phyloP scores from a whole-genome alignment of 768 basidiomycete genomes.

The Boletus patriciae region DNA sequence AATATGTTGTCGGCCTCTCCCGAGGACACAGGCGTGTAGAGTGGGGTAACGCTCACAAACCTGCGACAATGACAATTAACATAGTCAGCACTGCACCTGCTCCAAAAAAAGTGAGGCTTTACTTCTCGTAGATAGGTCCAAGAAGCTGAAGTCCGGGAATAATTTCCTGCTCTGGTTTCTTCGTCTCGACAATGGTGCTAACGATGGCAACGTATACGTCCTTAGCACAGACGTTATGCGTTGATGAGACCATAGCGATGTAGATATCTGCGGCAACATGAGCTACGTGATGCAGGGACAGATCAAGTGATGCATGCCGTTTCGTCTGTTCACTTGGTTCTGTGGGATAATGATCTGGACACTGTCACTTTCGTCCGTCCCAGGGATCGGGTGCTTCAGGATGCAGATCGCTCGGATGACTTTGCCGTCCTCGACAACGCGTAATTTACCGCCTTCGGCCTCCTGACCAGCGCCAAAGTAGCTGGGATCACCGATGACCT shows the following conservation, averaged over 20 bases:
- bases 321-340: constrained; percentile 90
- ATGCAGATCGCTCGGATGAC: constrained; percentile 97
- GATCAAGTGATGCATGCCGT: constrained; percentile 57
- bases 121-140: constrained; percentile 95
- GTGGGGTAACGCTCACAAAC: constrained; percentile 84
- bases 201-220: constrained; percentile 96
- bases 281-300: constrained; percentile 1
- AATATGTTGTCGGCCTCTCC: constrained; percentile 90
- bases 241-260: constrained; percentile 94
- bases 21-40: constrained; percentile 84
- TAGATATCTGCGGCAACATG: constrained; percentile 76
- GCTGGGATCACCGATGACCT: constrained; percentile 96
- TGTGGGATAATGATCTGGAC: constrained; percentile 98
- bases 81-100: constrained; percentile 7
- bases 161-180: constrained; percentile 89
- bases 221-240: constrained; percentile 97
- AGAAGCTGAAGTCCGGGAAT: constrained; percentile 88
- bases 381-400: constrained; percentile 97
- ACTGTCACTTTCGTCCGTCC: constrained; percentile 93
- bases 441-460: constrained; percentile 69
- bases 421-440: constrained; percentile 90
- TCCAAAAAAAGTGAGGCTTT: constrained; percentile 24
- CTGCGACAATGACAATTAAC: constrained; percentile 39
- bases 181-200: constrained; percentile 96
- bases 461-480: constrained; percentile 85